phyloP scores from a whole-genome alignment of 805 yeast species.

The Blastobotrys mokoenaii region DNA sequence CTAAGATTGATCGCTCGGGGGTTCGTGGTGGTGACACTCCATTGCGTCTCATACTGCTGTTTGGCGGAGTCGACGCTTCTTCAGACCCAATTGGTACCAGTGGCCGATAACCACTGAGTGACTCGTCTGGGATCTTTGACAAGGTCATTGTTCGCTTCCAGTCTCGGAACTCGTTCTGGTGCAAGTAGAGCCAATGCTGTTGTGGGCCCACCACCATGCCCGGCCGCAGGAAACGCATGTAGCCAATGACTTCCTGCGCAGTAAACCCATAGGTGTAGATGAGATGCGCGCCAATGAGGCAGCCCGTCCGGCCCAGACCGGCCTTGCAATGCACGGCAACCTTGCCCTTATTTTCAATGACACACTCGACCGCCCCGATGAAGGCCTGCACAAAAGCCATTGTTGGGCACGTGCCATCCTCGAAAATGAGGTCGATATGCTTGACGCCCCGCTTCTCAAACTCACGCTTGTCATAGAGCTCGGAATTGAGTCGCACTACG shows the following conservation, averaged over 20 bases:
- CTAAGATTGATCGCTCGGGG: conserved; percentile 69
- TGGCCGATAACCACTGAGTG: conserved; percentile 30
- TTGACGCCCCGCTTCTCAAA: conserved; percentile 77
- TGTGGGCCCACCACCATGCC: conserved; percentile 99
- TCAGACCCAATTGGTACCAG: conserved; percentile 23
- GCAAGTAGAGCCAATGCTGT: conserved; percentile 96
- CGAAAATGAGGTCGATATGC: conserved; percentile 93
- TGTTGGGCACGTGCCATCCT: conserved; percentile 97
- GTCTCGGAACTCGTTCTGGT: conserved; percentile 91
- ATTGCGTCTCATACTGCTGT: conserved; percentile 2
- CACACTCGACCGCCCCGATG: conserved; percentile 89
- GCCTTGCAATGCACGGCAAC: conserved; percentile 99
- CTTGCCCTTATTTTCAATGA: conserved; percentile 78
- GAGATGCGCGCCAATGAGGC: conserved; percentile 93
- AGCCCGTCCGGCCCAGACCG: conserved; percentile 95
- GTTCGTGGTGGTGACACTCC: conserved; percentile 46
- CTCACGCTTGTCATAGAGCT: conserved; percentile 75
- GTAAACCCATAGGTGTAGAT: conserved; percentile 96
- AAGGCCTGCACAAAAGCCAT: conserved; percentile 87
- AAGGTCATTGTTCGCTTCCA: conserved; percentile 90
- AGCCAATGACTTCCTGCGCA: conserved; percentile 93
- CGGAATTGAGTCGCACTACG: conserved; percentile 89
- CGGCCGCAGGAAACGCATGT: conserved; percentile 92
- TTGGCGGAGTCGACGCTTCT: conserved; percentile 9
- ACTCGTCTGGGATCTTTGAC: conserved; percentile 50